Percentiles rank a stretch among this genome's conserved stretches.
Conservation (phyloP, 2,329 filamentous ascomycete genomes). For the Coniochaeta sp. region DNA sequence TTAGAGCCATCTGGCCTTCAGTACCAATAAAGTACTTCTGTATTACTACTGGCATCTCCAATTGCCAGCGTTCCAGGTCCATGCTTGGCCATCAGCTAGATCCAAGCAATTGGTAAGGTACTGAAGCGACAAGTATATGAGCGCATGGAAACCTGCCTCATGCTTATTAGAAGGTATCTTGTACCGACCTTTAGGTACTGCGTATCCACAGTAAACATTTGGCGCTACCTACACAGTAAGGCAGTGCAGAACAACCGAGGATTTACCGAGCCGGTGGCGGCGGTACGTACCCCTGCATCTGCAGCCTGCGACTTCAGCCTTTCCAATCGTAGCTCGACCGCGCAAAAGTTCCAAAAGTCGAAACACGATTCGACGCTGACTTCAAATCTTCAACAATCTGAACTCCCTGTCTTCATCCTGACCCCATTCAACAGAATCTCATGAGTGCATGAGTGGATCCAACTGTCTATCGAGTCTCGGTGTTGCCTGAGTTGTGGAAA, state of each 20-base stretch:
- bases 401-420: neutral
- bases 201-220: too few species aligned
- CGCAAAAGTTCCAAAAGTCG: neutral
- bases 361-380: neutral
- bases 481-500: neutral
- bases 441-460: neutral
- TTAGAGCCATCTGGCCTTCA: neutral
- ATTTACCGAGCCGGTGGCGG: neutral
- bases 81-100: too few species aligned
- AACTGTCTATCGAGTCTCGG: neutral
- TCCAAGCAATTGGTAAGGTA: too few species aligned
- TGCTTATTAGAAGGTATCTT: too few species aligned
- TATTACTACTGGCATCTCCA: too few species aligned
- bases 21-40: neutral
- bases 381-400: neutral
- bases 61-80: too few species aligned
- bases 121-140: too few species aligned
- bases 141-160: too few species aligned
- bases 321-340: too few species aligned
- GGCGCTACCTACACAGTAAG: neutral
- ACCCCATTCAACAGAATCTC: neutral
- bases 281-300: neutral
- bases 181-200: too few species aligned
- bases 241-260: neutral
- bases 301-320: too few species aligned